Percentiles rank a stretch among this genome's conserved stretches.
Conservation (phyloP, 768 basidiomycete species). For the Rubroboletus pulcherrimus region DNA sequence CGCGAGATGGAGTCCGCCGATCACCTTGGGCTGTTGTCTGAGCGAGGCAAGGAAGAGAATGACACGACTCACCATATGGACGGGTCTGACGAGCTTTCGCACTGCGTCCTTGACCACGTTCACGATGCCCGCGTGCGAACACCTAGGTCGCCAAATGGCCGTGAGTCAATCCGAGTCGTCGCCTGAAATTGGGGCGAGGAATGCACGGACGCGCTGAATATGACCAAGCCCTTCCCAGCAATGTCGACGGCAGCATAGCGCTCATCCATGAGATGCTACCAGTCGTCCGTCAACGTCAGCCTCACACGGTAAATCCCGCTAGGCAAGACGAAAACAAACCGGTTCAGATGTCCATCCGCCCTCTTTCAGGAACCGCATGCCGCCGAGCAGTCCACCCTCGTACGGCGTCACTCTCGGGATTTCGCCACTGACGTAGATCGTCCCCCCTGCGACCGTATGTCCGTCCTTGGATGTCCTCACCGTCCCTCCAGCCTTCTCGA, state of each 20-base stretch:
- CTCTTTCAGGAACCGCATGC: conserved; percentile 52
- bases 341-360: conserved; percentile 51
- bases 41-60: background rate
- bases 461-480: conserved; percentile 54
- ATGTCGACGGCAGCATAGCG: conserved; percentile 76
- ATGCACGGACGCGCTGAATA: conserved; percentile 74
- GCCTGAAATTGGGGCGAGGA: background rate
- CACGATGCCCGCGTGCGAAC: conserved; percentile 80
- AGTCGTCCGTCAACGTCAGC: background rate
- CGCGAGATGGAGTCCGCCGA: conserved; percentile 86
- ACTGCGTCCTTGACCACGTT: conserved; percentile 77
- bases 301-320: background rate
- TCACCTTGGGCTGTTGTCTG: conserved; percentile 42
- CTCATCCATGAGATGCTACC: conserved; percentile 77
- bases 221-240: conserved; percentile 72
- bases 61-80: conserved; percentile 59
- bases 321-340: conserved; percentile 30
- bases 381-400: conserved; percentile 67
- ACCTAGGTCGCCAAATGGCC: conserved; percentile 31
- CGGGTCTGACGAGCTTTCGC: conserved; percentile 55
- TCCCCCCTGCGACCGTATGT: conserved; percentile 62
- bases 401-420: conserved; percentile 68
- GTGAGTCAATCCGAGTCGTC: background rate
- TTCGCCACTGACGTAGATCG: conserved; percentile 77
- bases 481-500: conserved; percentile 49